Evolutionary conservation across 805 yeast species (phyloP).

Genomic region (Kuraishia floccosa): DNA sequence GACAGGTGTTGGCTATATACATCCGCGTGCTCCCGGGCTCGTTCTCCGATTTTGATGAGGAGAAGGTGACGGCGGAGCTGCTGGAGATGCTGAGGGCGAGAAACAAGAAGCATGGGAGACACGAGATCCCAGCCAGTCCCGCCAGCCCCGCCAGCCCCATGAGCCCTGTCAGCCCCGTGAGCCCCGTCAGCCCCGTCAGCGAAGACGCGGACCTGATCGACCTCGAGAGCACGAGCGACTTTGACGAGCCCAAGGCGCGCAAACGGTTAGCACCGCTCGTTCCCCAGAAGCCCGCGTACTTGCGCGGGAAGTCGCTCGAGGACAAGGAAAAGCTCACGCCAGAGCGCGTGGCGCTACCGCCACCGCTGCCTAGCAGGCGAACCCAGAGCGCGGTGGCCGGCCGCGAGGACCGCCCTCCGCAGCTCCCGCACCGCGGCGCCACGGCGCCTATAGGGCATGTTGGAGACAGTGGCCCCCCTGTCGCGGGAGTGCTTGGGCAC

Average conservation of each 20-base stretch:
- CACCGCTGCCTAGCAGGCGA: no score
- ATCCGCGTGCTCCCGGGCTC: slow-evolving; percentile 70
- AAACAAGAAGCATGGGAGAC: no score
- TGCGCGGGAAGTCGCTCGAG: slow-evolving; percentile 13
- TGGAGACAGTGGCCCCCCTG: no score
- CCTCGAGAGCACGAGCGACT: slow-evolving; percentile 13
- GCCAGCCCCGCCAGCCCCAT: no score
- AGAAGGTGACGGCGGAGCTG: slow-evolving; percentile 10
- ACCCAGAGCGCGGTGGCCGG: no score
- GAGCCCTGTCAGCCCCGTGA: background rate
- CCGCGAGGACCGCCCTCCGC: slow-evolving; percentile 1
- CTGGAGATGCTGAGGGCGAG: slow-evolving; percentile 10
- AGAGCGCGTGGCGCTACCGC: no score
- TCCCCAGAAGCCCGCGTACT: slow-evolving; percentile 32
- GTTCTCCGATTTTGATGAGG: slow-evolving; percentile 42
- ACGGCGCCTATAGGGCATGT: no score
- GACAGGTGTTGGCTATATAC: slow-evolving; percentile 60
- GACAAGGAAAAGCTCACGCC: no score
- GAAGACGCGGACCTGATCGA: slow-evolving; percentile 21
- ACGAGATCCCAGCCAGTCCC: no score
- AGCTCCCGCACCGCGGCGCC: background rate
- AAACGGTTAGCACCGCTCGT: slow-evolving; percentile 21
- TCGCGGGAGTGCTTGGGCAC: no score
- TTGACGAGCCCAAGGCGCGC: slow-evolving; percentile 1
- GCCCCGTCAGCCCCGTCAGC: background rate